These are phyloP conservation scores for Coemansia sp. DNA, from an alignment of 192 early-diverging fungal genomes.

Conservation along the genomic window DNA sequence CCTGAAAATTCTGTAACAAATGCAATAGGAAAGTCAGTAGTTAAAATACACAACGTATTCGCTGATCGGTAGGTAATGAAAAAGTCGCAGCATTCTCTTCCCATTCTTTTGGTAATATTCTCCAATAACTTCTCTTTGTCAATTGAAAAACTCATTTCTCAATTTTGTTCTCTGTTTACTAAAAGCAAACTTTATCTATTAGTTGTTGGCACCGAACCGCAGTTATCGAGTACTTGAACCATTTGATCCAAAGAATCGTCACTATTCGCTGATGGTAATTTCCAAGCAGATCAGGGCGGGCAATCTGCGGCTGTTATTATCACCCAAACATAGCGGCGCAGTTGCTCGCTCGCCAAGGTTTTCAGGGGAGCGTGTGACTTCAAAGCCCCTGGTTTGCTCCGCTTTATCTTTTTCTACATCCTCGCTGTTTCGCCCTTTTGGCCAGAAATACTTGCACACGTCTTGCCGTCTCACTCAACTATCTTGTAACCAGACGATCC, in stretches of 20 bases:
- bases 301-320: not conserved
- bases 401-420: slow-evolving; percentile 3
- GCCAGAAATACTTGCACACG: slow-evolving; percentile 3
- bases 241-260: not conserved
- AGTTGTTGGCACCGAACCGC: not conserved
- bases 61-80: too few relatives aligned
- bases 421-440: slow-evolving; percentile 7
- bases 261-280: slow-evolving; percentile 10
- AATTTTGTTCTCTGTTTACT: not conserved
- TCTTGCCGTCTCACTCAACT: slow-evolving; percentile 1
- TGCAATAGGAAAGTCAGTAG: too few relatives aligned
- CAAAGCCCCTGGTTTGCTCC: slow-evolving; percentile 2
- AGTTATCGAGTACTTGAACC: not conserved
- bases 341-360: slow-evolving; percentile 1
- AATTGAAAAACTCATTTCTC: not conserved
- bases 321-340: slow-evolving; percentile 8
- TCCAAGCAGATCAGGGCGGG: slow-evolving; percentile 9
- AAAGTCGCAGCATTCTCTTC: too few relatives aligned
- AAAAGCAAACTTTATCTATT: not conserved
- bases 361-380: slow-evolving; percentile 1
- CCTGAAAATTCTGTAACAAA: too few relatives aligned
- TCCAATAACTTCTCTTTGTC: too few relatives aligned
- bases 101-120: too few relatives aligned
- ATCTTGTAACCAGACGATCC: slow-evolving; percentile 7
- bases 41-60: too few relatives aligned